phyloP scores from a whole-genome alignment of 176 grass and related monocot genomes.

The Elymus sibiricus region DNA sequence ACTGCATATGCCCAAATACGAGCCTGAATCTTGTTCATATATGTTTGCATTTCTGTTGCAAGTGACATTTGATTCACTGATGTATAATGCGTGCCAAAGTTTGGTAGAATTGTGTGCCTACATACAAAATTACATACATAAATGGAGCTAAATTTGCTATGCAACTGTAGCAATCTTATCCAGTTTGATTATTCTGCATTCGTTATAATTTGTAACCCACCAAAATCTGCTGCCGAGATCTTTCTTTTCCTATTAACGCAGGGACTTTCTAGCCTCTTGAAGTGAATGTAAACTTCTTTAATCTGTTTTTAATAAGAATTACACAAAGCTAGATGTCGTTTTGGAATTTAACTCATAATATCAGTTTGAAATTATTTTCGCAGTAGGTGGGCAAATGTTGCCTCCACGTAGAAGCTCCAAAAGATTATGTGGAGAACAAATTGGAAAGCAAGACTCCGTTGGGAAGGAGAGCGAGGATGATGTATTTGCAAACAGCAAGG shows the following conservation, averaged over 20 bases:
- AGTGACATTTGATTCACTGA: neutral
- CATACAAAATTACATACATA: too few species aligned
- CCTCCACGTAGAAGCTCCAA: constrained; percentile 10
- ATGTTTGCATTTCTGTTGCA: neutral
- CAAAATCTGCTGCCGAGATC: neutral
- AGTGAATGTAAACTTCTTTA: neutral
- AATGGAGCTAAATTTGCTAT: too few species aligned
- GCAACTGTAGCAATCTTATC: too few species aligned
- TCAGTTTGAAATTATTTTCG: neutral
- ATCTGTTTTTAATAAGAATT: neutral
- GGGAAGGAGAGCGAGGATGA: neutral
- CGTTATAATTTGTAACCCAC: neutral
- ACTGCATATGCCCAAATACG: too few species aligned
- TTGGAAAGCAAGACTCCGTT: neutral
- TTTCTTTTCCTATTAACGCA: neutral
- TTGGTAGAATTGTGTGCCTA: too few species aligned
- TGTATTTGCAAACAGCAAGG: neutral
- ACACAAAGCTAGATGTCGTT: neutral
- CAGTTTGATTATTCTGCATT: neutral
- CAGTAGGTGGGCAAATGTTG: neutral
- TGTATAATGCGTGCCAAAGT: too few species aligned
- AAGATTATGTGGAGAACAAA: neutral
- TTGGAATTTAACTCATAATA: neutral
- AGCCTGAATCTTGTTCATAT: neutral
- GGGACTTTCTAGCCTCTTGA: neutral